Base-by-base conservation (phyloP, 2,329 filamentous ascomycete genomes). In the Neoarthrinium moseri region DNA sequence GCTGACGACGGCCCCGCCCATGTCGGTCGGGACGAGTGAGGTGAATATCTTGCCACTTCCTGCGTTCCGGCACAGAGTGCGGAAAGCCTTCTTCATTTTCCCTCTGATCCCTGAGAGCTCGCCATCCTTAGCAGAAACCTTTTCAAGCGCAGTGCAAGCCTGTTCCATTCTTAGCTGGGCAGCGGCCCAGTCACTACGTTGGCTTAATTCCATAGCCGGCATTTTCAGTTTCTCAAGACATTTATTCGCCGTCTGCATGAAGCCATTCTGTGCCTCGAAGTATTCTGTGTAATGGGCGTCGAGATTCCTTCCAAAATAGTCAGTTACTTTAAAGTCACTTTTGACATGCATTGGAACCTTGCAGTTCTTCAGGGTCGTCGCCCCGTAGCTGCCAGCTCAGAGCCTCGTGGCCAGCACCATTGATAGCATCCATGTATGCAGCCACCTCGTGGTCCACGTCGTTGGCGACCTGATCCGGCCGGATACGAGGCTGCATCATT, bases 1-100 rank as follows among this genome's bases (percentile, higher is more conserved):
- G 22, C 27, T 37, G 6, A 49, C 24, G 2, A 47, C 23, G 4
- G 38, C 43, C 4, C 43, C 32, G 26, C 15, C 36, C 37, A 20
- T 33, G 44, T 50, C 45, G 21, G 33, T 21, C 6, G 39, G 48
- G 6, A 47, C 36, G 4, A 50, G 24, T 8, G 23, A 22, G 10
- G 34, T 21, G 23, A 45, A 38, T 2, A 40, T 24, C 27, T 39
- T 35, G 41, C 46, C 46, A n/a, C 18, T 34, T 10, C 26, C 41
- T 13, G 41, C 40, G 23, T 48, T 45, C 18, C 27, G 18, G 34
- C 46, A 45, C 6, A 48, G 29, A 6, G 6, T 20, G 12, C 46
- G 32, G 18, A 40, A 48, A 24, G 27, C 33, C 20, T 35, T 45
- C 18, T 33, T 41, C 42, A 45, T 22, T 21, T 35, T 38, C 10